These are phyloP conservation scores for Penicillium sp. DNA, from an alignment of 2,329 filamentous ascomycete genomes.

Conservation along the genomic window DNA sequence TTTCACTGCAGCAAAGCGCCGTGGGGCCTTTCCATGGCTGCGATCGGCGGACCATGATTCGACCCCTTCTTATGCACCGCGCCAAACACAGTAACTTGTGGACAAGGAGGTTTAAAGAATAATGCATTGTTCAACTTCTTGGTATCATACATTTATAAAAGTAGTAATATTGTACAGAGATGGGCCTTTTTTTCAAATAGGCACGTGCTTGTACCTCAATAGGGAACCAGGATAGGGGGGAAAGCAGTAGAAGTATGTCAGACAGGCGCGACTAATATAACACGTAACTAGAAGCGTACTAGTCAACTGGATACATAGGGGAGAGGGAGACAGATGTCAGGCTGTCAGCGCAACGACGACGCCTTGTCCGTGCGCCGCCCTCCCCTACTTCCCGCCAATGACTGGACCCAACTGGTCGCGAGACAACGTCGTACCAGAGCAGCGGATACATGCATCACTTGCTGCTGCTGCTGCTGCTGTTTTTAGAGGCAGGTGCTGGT, in stretches of 20 bases:
- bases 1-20: constrained; percentile 25
- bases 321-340: neutral
- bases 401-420: constrained; percentile 14
- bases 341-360: neutral
- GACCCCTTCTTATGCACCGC: constrained; percentile 19
- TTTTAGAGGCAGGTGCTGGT: constrained; percentile 13
- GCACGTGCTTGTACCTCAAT: constrained; percentile 9
- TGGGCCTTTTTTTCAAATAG: neutral
- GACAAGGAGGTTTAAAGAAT: neutral
- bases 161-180: constrained; percentile 4
- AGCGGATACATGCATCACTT: constrained; percentile 17
- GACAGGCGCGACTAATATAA: constrained; percentile 4
- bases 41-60: constrained; percentile 28
- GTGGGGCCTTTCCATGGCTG: constrained; percentile 19
- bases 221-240: neutral
- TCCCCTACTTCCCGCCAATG: constrained; percentile 13
- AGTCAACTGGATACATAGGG: neutral
- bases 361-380: constrained; percentile 28
- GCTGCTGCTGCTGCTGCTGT: constrained; percentile 2
- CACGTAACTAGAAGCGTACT: constrained; percentile 1
- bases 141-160: constrained; percentile 7
- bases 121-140: constrained; percentile 6
- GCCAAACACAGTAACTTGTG: neutral
- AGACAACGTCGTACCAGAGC: constrained; percentile 16
- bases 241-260: neutral